Evolutionary conservation across 2,329 filamentous ascomycete species (phyloP), one percentile per base, ranked within the genome.

Genomic region (Calonectria honghensis): DNA sequence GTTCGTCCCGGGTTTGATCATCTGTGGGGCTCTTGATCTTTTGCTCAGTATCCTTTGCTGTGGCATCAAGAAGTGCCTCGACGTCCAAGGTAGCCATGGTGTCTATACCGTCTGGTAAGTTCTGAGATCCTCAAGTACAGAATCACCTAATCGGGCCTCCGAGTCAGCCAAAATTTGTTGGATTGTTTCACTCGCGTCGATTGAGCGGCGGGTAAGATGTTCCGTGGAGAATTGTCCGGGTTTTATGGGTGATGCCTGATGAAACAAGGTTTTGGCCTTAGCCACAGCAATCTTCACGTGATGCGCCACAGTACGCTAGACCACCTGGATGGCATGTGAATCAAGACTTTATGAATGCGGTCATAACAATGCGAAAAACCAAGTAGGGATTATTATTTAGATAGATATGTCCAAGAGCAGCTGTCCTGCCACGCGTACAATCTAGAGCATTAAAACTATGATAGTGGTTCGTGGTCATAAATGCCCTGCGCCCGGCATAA

Each of bases 31-130:
- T 80, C 80, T 86, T 87, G 75, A 81, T 83, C 74, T 88, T 88
- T 81, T 88, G 88, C 69, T 90, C 87, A 69, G 88, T 86, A 78
- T 89, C 89, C 83, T 92, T 93, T 68, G 94, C 95, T 76, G 94
- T 95, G 67, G 94, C 95, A 86, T 98, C 96, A 80, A 98, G 92
- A 78, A 98, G 91, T 79, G 95, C 95, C 89, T 98, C 96, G 81
- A 98, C 95, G 83, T 98, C 95, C 80, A 90, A 84, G 72, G 85
- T 87, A 68, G 88, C 85, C 88, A 90, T 90, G 76, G 78, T 85
- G 78, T 74, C 78, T 80, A 73, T 72, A 68, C 59, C 66, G 72
- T 77, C 63, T 72, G 64, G 65, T 79, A 48, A 73, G 57, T 75
- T 70, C 72, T 31, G 27, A 50, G 54, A 68, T 67, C 54, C 70